Evolutionary conservation across 1,284 basidiomycete species (phyloP).

Genomic region (Cutaneotrichosporon sp.): DNA sequence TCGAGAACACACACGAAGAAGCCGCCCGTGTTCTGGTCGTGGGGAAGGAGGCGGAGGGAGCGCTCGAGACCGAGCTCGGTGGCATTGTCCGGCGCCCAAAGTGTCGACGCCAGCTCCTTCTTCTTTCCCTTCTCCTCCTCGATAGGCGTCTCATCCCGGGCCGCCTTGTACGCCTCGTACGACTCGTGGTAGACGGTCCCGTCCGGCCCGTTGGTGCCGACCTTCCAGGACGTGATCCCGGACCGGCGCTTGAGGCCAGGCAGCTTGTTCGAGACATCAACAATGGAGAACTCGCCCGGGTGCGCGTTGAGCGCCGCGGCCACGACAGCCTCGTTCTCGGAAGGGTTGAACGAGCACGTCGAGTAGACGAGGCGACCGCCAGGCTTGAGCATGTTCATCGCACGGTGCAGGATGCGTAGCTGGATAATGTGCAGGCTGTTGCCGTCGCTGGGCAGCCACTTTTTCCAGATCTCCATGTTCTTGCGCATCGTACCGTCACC

Average conservation of each 20-base stretch:
- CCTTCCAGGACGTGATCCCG: slow-evolving; percentile 73
- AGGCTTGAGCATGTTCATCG: slow-evolving; percentile 82
- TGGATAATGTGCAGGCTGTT: slow-evolving; percentile 92
- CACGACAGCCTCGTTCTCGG: slow-evolving; percentile 97
- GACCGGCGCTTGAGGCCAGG: slow-evolving; percentile 72
- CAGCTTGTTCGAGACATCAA: slow-evolving; percentile 72
- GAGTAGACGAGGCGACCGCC: slow-evolving; percentile 94
- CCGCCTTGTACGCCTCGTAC: slow-evolving; percentile 36
- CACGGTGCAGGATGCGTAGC: slow-evolving; percentile 84
- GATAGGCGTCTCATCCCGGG: slow-evolving; percentile 27
- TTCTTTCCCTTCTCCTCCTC: slow-evolving; percentile 49
- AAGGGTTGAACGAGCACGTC: slow-evolving; percentile 94
- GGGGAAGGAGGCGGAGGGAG: slow-evolving; percentile 88
- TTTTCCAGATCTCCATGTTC: slow-evolving; percentile 93
- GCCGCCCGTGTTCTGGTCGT: slow-evolving; percentile 94
- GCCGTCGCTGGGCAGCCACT: slow-evolving; percentile 84
- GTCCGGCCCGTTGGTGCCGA: slow-evolving; percentile 51
- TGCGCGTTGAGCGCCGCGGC: slow-evolving; percentile 74
- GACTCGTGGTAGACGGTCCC: slow-evolving; percentile 32
- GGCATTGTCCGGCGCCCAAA: slow-evolving; percentile 79
- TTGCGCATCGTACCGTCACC: slow-evolving; percentile 96
- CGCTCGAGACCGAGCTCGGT: slow-evolving; percentile 99
- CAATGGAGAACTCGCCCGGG: slow-evolving; percentile 76
- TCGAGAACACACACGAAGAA: slow-evolving; percentile 94
- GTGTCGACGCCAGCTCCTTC: slow-evolving; percentile 56